Evolutionary conservation across 305 asterid genomes (phyloP), one percentile per base, ranked within the genome.

Genomic region (Salvia sclarea): DNA sequence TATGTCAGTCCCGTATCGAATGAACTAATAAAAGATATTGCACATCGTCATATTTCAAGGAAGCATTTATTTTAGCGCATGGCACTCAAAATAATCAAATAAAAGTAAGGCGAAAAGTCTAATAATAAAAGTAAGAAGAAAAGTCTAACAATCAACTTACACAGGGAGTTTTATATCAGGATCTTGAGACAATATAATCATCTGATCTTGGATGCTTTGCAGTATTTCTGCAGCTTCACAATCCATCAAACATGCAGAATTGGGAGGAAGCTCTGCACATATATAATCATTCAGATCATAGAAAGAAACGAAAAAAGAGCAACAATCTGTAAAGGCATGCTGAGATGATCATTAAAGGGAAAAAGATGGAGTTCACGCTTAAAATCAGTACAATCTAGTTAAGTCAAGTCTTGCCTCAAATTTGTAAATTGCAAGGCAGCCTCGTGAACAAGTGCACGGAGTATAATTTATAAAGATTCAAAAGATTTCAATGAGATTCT

Each of bases 211-310:
- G 77, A 94, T 83, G 64, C 80, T 77, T 71, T 83, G 88, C 73
- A 94, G 76, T 72, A 87, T 82, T 37, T 85, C 91, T 55, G 89
- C 91, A 61, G 96, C 97, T 81, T 94, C 96, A 72, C 86, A 87
- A 80, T 94, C 99, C 96, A 87, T 89, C 86, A 94, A 71, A 79
- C 95, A 94, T 47, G 64, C 73, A 28, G 90, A 63, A 38, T 81
- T 80, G 45, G 74, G 78, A 33, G 95, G 85, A 73, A 91, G 75
- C 64, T 85, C 97, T 94, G 88, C 79, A 75, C 28, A 55, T 55
- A 67, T 48, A 81, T 55, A 63, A 75, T 35, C 64, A 71, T 70
- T 78, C 25, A 25, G 47, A 61, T 69, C 38, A 72, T 66, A 68
- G 55, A 54, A 56, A 28, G 30, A 50, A 60, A 22, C 14, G 11